Conservation (phyloP, 306 rosid genomes). For the Canavalia ensiformis region DNA sequence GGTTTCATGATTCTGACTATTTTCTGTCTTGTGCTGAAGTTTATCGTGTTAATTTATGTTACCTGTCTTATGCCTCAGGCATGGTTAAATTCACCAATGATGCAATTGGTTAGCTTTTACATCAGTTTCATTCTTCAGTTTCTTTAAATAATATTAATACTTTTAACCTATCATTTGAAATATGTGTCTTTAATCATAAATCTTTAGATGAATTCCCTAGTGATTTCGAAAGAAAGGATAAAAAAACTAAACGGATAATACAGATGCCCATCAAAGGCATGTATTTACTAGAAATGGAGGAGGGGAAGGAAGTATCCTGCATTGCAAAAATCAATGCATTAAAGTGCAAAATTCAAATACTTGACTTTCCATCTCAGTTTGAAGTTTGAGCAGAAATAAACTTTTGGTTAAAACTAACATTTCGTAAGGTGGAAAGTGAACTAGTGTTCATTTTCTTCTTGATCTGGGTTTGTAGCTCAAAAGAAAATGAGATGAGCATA, state of each 20-base stretch:
- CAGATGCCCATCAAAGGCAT: constrained; percentile 14
- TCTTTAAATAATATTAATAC: background rate
- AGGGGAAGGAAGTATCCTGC: background rate
- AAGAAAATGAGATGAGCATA: background rate
- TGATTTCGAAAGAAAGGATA: background rate
- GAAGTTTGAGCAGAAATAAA: background rate
- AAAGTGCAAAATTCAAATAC: constrained; percentile 26
- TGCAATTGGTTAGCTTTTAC: constrained; percentile 25
- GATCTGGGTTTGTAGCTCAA: background rate
- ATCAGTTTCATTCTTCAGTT: constrained; percentile 27
- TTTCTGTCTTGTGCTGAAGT: constrained; percentile 33
- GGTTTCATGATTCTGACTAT: constrained; percentile 50
- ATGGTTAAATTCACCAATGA: constrained; percentile 12
- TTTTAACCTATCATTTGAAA: constrained; percentile 39
- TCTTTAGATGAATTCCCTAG: constrained; percentile 13
- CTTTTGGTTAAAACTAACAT: constrained; percentile 11
- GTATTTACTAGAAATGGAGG: background rate
- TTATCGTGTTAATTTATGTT: constrained; percentile 29
- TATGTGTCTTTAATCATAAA: background rate
- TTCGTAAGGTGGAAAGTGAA: constrained; percentile 25
- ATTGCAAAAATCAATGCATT: constrained; percentile 32
- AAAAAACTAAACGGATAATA: background rate
- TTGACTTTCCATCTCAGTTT: constrained; percentile 1
- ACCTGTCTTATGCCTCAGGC: constrained; percentile 12
- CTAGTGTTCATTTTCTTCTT: constrained; percentile 34